Base-by-base conservation (phyloP, 2,329 filamentous ascomycete genomes). In the Fusarium tjaetaba region DNA sequence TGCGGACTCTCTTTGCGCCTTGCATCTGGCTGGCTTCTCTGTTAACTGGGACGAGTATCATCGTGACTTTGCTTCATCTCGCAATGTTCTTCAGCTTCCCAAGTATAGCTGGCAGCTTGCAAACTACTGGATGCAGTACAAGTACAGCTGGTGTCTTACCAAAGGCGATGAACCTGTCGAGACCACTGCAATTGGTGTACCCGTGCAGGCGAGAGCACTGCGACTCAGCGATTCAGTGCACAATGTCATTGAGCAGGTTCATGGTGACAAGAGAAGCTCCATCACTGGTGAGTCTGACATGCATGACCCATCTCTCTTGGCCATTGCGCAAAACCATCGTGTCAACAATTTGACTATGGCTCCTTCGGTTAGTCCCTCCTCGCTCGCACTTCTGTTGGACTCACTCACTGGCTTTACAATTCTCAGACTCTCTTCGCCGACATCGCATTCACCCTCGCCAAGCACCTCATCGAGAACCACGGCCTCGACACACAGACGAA, bases 41-140 rank as follows among this genome's bases (percentile, higher is more conserved):
- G 84, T 95, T 65, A 86, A 92, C 79, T 92, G 65, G 85, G 93
- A 90, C 68, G 92, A 94, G 81, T 93, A 89, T 77, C 90, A 93
- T 73, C 83, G 87, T 61, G 83, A 85, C 67, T 87, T 87, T 71
- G 76, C 78, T 26, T 62, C 74, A 0, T 81, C 80, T 18, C 80
- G 84, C 7, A 81, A 81, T 7, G 84, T 94, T 15, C 81, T 94
- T 11, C 84, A 88, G 11, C 83, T 95, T 2, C 93, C 93, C 0
- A 87, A 88, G 3, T 95, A 95, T 79, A 86, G 87, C 0, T 95
- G 92, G 82, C 91, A 95, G 76, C 85, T 90, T 76, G 93, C 94
- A 85, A 92, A 89, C 72, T 94, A 94, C 79, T 91, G 89, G 88
- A 84, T 90, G 46, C 85, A 87, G 76, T 90, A 90, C 78, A 81